Evolutionary conservation across 2,329 filamentous ascomycete genomes (phyloP).

Genomic region (Cordyceps javanica): DNA sequence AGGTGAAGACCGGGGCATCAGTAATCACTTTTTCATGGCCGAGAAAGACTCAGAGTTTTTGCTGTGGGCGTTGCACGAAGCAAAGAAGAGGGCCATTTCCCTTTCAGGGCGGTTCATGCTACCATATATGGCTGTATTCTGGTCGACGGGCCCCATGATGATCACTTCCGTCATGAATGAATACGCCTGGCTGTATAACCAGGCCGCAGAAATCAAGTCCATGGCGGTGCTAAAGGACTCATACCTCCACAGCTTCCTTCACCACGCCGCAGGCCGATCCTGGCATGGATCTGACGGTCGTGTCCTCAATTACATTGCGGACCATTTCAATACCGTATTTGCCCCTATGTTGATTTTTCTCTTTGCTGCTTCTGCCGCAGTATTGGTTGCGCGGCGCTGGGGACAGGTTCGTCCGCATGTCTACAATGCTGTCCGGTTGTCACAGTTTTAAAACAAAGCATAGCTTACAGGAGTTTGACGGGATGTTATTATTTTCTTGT

Average conservation of each 20-base stretch:
- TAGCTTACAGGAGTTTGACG: background rate
- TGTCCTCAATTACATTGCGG: conserved; percentile 18
- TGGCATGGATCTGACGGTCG: conserved; percentile 20
- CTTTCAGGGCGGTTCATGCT: conserved; percentile 15
- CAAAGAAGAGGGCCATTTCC: conserved; percentile 17
- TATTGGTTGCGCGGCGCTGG: background rate
- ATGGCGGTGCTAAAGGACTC: conserved; percentile 15
- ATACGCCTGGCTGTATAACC: conserved; percentile 15
- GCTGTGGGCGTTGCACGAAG: conserved; percentile 18
- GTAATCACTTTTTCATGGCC: conserved; percentile 24
- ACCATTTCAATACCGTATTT: conserved; percentile 8
- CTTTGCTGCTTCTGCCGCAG: background rate
- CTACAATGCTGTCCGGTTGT: background rate
- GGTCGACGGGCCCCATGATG: conserved; percentile 22
- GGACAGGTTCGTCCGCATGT: background rate
- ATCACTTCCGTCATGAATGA: conserved; percentile 17
- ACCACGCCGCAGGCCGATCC: conserved; percentile 19
- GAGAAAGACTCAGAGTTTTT: conserved; percentile 16
- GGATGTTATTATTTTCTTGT: background rate
- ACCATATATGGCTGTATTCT: conserved; percentile 21
- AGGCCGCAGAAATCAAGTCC: background rate
- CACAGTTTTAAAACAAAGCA: background rate
- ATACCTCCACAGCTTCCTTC: conserved; percentile 11
- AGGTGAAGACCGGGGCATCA: conserved; percentile 13
- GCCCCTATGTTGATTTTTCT: background rate